phyloP scores from a whole-genome alignment of 73 alveolate species.

The Tetrahymena malaccensis region DNA sequence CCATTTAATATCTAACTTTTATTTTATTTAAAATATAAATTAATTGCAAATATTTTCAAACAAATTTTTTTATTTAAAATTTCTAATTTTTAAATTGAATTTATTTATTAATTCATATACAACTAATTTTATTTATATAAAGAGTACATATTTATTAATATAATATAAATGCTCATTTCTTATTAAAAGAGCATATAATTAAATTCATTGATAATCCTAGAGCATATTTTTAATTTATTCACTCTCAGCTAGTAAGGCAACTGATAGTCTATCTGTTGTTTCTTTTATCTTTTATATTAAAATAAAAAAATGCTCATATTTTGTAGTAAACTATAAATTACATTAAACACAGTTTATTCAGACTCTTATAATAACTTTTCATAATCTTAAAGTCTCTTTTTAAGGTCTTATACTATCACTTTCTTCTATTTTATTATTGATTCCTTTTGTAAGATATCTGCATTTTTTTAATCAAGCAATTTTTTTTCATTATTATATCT shows the following conservation, averaged over 20 bases:
- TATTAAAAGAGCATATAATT: background rate
- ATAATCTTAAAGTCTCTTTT: background rate
- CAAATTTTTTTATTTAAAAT: too few relatives aligned
- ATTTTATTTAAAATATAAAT: too few relatives aligned
- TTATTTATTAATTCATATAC: too few relatives aligned
- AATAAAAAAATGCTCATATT: background rate
- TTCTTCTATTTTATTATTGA: background rate
- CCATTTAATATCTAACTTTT: too few relatives aligned
- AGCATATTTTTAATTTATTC: background rate
- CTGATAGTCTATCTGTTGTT: background rate
- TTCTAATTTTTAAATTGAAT: too few relatives aligned
- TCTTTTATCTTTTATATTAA: background rate
- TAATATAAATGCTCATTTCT: too few relatives aligned
- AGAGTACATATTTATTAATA: too few relatives aligned
- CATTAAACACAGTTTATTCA: background rate
- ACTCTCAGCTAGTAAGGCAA: background rate
- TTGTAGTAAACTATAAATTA: background rate
- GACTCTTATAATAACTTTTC: background rate
- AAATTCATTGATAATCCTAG: background rate
- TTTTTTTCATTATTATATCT: background rate
- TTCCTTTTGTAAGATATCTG: background rate
- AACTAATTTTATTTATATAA: too few relatives aligned
- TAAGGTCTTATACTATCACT: background rate
- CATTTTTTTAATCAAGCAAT: background rate
- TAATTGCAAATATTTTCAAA: too few relatives aligned